A percentile compares a stretch with the other conserved stretches of the same genome.
Conservation (phyloP, 2,329 filamentous ascomycete species). For the Fusarium falciforme region DNA sequence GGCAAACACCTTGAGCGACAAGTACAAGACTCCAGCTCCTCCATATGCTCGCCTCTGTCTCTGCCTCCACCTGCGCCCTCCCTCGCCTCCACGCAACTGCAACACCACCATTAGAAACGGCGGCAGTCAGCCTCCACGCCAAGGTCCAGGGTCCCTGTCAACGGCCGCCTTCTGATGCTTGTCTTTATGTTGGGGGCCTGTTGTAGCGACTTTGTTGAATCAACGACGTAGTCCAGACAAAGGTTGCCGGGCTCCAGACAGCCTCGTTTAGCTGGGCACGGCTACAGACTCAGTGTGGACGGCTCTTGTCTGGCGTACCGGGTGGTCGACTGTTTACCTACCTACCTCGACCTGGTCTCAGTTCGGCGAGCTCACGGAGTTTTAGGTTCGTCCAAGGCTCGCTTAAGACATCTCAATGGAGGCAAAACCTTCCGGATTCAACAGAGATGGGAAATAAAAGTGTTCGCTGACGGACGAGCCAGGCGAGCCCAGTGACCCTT, state of each 20-base stretch:
- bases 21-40: neutral
- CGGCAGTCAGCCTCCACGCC: conserved; percentile 35
- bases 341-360: neutral
- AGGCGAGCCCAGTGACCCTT: conserved; percentile 15
- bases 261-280: conserved; percentile 12
- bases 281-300: conserved; percentile 4
- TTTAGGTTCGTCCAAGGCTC: neutral
- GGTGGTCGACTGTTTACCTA: neutral
- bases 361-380: neutral
- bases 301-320: conserved; percentile 4
- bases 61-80: conserved; percentile 2
- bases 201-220: conserved; percentile 26
- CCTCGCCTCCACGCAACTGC: conserved; percentile 14
- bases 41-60: conserved; percentile 9
- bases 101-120: conserved; percentile 30
- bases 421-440: conserved; percentile 19
- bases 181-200: conserved; percentile 27
- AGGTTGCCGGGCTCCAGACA: conserved; percentile 9
- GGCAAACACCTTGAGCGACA: conserved; percentile 7
- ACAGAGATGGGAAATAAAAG: neutral
- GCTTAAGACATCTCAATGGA: neutral
- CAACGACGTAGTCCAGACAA: neutral
- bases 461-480: conserved; percentile 15
- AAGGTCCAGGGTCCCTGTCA: conserved; percentile 37
- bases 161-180: conserved; percentile 8